Base-by-base conservation (phyloP, 164 flowering plant genomes). In the Umbellularia californica region DNA sequence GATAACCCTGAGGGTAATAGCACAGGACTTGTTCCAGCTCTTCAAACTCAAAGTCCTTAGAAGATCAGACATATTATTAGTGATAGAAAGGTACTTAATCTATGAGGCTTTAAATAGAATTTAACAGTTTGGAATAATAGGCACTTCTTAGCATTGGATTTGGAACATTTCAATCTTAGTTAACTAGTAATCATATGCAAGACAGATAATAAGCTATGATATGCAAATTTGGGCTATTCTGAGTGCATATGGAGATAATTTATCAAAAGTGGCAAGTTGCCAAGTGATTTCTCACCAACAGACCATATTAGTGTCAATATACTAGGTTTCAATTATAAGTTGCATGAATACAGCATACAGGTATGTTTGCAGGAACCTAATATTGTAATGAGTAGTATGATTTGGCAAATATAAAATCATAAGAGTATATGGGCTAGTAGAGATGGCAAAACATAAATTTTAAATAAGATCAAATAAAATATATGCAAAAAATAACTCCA, bases 1-100 rank as follows among this genome's bases (percentile, higher is more conserved):
- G 99, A 82, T 92, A 93, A 27, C 99, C 99, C 78, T 95, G 99
- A 67, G 99, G 99, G 68, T 95, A 95, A 78, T 90, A 79, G 68
- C 88, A 85, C 82, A 92, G 77, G 60, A 95, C 98, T 79, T 92
- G 92, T 65, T 90, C 97, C 77, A 87, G 81, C 85, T 95, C 99
- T 73, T 93, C 85, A 80, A 92, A 95, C 72, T 86, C 87, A 55
- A 89, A 95, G 80, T 90, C 98, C 99, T 95, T 17, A 10, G 10
- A 41, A 55, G 17, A 11, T 17, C 60, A 55, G 7, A 55, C n/a
- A 55, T 20, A 55, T 55, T 55, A 55, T 12, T 14, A 20, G 60
- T 55, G 60, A 15, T 17, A 17, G n/a, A 55, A 55, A 55, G n/a
- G 60, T 55, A 15, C 3, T 55, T 55, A 55, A 15, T 15, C 60